A percentile compares a stretch with the other conserved stretches of the same genome.
These are phyloP conservation scores for Colletotrichum coccodes DNA, from an alignment of 2,329 filamentous ascomycete species.

Conservation along the genomic window DNA sequence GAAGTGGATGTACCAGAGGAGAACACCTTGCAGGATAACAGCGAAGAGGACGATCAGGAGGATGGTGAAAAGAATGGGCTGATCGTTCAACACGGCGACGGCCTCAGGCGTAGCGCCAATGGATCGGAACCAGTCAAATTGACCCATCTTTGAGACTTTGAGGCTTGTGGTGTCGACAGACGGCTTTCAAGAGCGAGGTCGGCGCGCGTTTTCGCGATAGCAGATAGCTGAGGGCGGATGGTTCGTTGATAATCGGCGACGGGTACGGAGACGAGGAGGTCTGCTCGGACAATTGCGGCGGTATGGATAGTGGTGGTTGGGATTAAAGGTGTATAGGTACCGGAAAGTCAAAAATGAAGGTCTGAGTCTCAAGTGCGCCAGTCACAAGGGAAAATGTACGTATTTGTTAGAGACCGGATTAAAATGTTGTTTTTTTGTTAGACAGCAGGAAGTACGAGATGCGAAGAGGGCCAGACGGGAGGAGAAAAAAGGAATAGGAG, in stretches of 20 bases:
- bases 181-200: not conserved
- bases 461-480: constrained; percentile 24
- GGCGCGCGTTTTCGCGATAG: not conserved
- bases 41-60: constrained; percentile 64
- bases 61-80: constrained; percentile 67
- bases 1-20: constrained; percentile 69
- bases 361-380: constrained; percentile 34
- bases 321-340: constrained; percentile 21
- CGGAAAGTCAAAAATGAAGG: constrained; percentile 25
- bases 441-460: constrained; percentile 26
- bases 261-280: not conserved
- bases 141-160: constrained; percentile 49
- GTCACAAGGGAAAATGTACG: constrained; percentile 36
- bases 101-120: constrained; percentile 68
- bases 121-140: constrained; percentile 66
- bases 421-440: constrained; percentile 22
- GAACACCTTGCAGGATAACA: constrained; percentile 55
- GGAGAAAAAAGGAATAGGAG: constrained; percentile 7
- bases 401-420: constrained; percentile 9
- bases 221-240: not conserved
- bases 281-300: constrained; percentile 16
- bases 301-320: constrained; percentile 16
- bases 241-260: not conserved
- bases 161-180: not conserved
- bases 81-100: constrained; percentile 69